Conservation (phyloP, 106 monocot genomes). For the Dendrobium nobile region DNA sequence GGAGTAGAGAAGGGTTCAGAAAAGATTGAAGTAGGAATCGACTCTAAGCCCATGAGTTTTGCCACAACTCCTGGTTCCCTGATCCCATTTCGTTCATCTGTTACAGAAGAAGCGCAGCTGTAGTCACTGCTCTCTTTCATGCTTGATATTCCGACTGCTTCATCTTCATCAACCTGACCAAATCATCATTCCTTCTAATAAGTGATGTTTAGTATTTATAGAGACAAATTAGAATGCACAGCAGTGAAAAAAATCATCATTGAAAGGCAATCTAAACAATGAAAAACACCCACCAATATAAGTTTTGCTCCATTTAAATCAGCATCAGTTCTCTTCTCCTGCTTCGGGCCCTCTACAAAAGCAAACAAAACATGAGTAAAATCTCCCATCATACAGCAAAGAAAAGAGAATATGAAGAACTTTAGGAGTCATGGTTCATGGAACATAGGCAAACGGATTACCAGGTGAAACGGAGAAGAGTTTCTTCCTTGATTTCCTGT, state of each 20-base stretch:
- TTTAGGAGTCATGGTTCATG: neutral
- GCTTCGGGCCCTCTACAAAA: slow-evolving; percentile 50
- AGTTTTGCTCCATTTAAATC: slow-evolving; percentile 22
- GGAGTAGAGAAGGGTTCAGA: slow-evolving; percentile 64
- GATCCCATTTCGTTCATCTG: slow-evolving; percentile 60
- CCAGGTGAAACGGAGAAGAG: slow-evolving; percentile 76
- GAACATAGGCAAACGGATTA: slow-evolving; percentile 13
- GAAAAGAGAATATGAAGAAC: neutral
- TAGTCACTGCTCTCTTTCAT: slow-evolving; percentile 65
- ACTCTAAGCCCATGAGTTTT: slow-evolving; percentile 86
- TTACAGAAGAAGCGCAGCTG: slow-evolving; percentile 89
- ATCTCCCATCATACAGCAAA: neutral
- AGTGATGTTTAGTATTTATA: neutral
- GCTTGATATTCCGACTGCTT: slow-evolving; percentile 36
- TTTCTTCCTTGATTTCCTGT: slow-evolving; percentile 82
- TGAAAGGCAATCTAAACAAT: neutral
- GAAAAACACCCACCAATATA: slow-evolving; percentile 39
- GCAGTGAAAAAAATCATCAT: neutral
- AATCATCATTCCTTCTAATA: neutral
- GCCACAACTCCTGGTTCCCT: slow-evolving; percentile 87
- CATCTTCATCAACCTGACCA: slow-evolving; percentile 60
- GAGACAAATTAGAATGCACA: neutral
- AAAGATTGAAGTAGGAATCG: slow-evolving; percentile 52
- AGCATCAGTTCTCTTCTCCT: slow-evolving; percentile 37
- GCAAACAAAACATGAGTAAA: slow-evolving; percentile 1